Evolutionary conservation across 345 rosid genomes (phyloP), one percentile per base, ranked within the genome.

Genomic region (Murraya koenigii): DNA sequence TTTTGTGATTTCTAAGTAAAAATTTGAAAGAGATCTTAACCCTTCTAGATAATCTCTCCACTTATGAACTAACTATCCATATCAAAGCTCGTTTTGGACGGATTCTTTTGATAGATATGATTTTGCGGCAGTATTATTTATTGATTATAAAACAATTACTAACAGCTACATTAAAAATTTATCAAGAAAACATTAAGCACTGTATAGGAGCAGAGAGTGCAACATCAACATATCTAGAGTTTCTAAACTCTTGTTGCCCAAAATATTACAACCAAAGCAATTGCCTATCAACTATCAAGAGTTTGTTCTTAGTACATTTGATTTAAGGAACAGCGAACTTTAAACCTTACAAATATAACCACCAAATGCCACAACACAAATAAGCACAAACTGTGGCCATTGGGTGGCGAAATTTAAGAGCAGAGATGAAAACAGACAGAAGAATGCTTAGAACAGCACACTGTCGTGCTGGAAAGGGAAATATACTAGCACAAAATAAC

Each of bases 271-370:
- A 56, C 66, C 28, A 22, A 35, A 39, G 58, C 32, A 61, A 63
- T 30, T 52, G 60, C 3, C 41, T 32, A 44, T 13, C 17, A 13
- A 28, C 64, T 5, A 41, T 33, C 33, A 11, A 10, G 38, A 25
- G 80, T 74, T 54, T 39, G 32, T 60, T 33, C 22, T 35, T 15
- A 39, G 32, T 55, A 77, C 52, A 54, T 49, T 49, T 36, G 36
- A 39, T 64, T 30, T 66, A 28, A 33, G 15, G 58, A 25, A 73
- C 56, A 7, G 20, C 22, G 14, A 68, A 32, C 47, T 33, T 39
- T 79, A 20, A 22, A 56, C 32, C 28, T 81, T 52, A 41, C 78
- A 38, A 22, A 55, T 74, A 78, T 78, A 77, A 74, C 74, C 79
- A 63, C 55, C 32, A 68, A 17, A 38, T 55, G 74, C 72, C 79